Percentiles rank a stretch among this genome's conserved stretches.
phyloP scores from a whole-genome alignment of 495 filamentous ascomycete genomes.

The Neurospora cerealis region DNA sequence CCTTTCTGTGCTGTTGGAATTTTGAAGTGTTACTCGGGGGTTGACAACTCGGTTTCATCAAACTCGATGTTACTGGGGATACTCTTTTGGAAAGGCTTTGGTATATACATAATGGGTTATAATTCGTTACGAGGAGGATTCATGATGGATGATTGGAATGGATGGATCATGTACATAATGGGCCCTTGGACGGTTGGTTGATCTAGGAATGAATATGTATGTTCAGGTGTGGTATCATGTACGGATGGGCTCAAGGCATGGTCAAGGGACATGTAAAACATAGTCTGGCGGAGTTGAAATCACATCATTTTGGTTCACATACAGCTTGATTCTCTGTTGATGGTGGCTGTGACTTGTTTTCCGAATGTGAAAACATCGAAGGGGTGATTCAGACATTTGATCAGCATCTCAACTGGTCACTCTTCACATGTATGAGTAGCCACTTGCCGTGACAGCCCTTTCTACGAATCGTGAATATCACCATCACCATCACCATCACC shows the following conservation, averaged over 20 bases:
- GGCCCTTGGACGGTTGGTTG: neutral
- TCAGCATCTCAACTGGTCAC: no score
- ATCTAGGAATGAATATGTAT: neutral
- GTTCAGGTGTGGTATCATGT: neutral
- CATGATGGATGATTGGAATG: neutral
- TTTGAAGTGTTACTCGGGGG: neutral
- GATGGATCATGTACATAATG: neutral
- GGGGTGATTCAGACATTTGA: no score
- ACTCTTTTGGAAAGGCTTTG: neutral
- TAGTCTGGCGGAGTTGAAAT: neutral
- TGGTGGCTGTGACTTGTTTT: neutral
- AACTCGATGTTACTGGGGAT: neutral
- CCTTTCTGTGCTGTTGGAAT: neutral
- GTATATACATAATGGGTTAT: neutral
- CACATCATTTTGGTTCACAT: neutral
- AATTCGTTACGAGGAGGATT: neutral
- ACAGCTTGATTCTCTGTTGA: neutral
- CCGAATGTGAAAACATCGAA: no score
- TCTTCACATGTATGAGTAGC: no score
- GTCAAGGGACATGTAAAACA: neutral
- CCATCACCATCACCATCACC: no score
- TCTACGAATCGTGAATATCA: no score
- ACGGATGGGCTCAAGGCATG: neutral
- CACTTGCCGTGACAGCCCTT: no score
- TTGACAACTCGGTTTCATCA: neutral